A percentile compares a stretch with the other conserved stretches of the same genome.
Conservation (phyloP, 768 basidiomycete genomes). For the Amanita pallidorosea region DNA sequence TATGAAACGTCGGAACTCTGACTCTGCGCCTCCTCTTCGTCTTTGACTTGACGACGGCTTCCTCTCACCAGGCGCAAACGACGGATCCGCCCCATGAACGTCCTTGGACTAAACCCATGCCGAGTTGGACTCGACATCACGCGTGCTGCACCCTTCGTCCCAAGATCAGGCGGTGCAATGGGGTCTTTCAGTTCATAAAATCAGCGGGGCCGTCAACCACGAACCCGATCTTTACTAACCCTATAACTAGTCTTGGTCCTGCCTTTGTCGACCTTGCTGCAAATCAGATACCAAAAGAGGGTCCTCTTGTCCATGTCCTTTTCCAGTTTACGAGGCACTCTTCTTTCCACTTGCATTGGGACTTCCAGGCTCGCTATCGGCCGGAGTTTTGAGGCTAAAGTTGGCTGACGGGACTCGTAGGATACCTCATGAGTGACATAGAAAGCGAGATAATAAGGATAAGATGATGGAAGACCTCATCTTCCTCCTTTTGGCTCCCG, state of each 20-base stretch:
- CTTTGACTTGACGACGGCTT: too few species aligned
- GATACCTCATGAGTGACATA: neutral
- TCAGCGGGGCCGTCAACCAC: neutral
- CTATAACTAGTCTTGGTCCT: neutral
- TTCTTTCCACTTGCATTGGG: neutral
- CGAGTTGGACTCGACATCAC: too few species aligned
- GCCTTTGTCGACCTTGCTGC: neutral
- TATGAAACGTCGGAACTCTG: too few species aligned
- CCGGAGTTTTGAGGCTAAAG: neutral
- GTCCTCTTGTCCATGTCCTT: neutral
- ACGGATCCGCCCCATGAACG: too few species aligned
- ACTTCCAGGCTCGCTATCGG: too few species aligned
- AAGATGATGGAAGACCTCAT: neutral
- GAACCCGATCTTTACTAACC: neutral
- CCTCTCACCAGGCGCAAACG: too few species aligned
- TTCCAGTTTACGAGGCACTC: neutral
- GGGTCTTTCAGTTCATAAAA: too few species aligned
- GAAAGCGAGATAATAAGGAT: neutral
- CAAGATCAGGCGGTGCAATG: too few species aligned
- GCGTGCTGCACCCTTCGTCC: too few species aligned
- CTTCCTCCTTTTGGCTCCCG: neutral
- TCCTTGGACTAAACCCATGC: too few species aligned
- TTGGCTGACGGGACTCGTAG: neutral
- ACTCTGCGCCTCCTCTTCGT: too few species aligned
- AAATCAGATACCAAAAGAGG: neutral